Percentiles rank a stretch among this genome's conserved stretches.
phyloP scores from a whole-genome alignment of 1,284 basidiomycete genomes.

The Microbotryomycetes sp. region DNA sequence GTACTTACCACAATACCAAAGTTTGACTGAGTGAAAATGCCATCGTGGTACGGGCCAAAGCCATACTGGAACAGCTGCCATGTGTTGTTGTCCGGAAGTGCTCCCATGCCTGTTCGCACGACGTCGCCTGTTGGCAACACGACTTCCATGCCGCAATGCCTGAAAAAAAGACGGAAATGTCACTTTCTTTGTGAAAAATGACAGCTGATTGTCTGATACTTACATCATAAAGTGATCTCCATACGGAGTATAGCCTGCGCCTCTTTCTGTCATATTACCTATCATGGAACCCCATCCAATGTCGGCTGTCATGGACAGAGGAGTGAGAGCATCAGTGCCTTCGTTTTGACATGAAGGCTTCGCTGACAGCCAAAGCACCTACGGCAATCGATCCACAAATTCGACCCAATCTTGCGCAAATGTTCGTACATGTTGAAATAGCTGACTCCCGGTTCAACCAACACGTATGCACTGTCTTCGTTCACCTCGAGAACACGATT shows the following conservation, averaged over 20 bases:
- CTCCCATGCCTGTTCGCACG: constrained; percentile 34
- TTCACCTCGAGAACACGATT: constrained; percentile 35
- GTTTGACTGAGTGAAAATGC: constrained; percentile 35
- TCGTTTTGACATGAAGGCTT: too few relatives aligned
- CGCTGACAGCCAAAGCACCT: too few relatives aligned
- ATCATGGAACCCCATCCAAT: constrained; percentile 32
- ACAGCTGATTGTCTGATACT: not conserved
- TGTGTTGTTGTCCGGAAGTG: constrained; percentile 26
- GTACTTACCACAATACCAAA: constrained; percentile 14
- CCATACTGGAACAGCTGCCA: constrained; percentile 34
- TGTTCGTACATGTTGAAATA: constrained; percentile 38
- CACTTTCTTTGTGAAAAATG: not conserved
- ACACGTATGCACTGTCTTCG: constrained; percentile 27
- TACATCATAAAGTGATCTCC: constrained; percentile 34
- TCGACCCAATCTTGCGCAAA: constrained; percentile 21
- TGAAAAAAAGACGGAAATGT: not conserved
- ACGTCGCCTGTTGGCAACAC: constrained; percentile 34
- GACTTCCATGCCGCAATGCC: too few relatives aligned
- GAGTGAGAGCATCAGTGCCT: too few relatives aligned
- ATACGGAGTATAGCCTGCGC: constrained; percentile 26
- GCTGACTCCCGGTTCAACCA: constrained; percentile 35
- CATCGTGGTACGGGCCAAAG: constrained; percentile 34
- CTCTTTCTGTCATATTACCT: constrained; percentile 33
- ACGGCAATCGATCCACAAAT: constrained; percentile 35
- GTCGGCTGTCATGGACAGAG: not conserved